Evolutionary conservation across 2,329 filamentous ascomycete species (phyloP), one percentile per base, ranked within the genome.

Genomic region (Aspergillus versicolor): DNA sequence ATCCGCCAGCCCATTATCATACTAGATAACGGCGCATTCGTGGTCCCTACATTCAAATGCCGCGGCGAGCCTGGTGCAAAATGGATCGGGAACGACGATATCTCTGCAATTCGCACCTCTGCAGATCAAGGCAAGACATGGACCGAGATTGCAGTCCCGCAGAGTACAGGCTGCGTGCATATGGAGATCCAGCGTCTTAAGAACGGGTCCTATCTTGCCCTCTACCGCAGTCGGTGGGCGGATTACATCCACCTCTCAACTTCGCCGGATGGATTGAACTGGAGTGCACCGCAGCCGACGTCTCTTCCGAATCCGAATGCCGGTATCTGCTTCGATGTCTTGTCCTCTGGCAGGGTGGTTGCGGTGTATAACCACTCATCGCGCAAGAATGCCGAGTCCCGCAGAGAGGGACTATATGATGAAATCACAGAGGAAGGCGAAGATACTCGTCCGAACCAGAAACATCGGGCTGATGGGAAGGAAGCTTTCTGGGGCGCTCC

Each of bases 401-500:
- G 52, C 5, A 38, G 52, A n/a, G 52, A 54, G 12, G 52, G 52
- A 0, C 12, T 54, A 2, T 54, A 54, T 15, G 52, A 54, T n/a
- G 52, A 54, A n/a, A 54, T 54, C 2, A 47, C 13, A 2, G 52
- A 54, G 8, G 52, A 54, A 3, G 52, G 52, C 3, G 21, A 15
- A 1, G 46, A 55, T 40, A 17, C 1, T 4, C 45, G 52, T 13
- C 46, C 52, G 15, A 55, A 49, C 15, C 52, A 55, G 45, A 55
- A 38, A n/a, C 19, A 12, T 1, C 19, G 45, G 4, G 38, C 12
- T 3, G 49, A 73, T 46, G 73, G 70, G 1, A 77, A 73, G 52
- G 69, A 71, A 4, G 77, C 77, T 0, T 73, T 79, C 21, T 80
- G 77, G 77, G 77, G 77, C 13, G 75, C 76, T 0, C 77, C 77